Evolutionary conservation across 2,329 filamentous ascomycete genomes (phyloP).

Genomic region (Trichoderma sp.): DNA sequence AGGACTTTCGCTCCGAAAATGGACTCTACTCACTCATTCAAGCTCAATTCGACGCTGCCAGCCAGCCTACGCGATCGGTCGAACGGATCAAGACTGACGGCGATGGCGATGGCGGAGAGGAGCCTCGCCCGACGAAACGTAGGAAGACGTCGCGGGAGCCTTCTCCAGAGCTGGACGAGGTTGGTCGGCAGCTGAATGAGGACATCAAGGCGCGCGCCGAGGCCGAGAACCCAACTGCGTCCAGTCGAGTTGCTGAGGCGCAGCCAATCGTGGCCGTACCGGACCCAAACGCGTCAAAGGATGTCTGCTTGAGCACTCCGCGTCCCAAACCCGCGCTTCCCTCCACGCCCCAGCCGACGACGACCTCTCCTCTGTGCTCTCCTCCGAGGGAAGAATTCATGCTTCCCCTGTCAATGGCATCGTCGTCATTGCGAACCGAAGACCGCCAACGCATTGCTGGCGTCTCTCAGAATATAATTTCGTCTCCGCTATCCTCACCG

Average conservation of each 20-base stretch:
- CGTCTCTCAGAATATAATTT: slow-evolving; percentile 35
- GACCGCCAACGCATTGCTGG: slow-evolving; percentile 25
- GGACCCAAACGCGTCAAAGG: not conserved
- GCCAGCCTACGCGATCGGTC: slow-evolving; percentile 32
- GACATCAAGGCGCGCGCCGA: slow-evolving; percentile 24
- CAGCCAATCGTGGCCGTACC: not conserved
- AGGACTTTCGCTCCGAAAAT: slow-evolving; percentile 72
- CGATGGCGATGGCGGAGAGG: slow-evolving; percentile 25
- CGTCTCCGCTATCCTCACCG: slow-evolving; percentile 57
- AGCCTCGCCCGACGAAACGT: slow-evolving; percentile 32
- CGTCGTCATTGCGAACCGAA: slow-evolving; percentile 27
- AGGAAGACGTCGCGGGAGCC: slow-evolving; percentile 32
- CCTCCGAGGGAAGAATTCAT: slow-evolving; percentile 35
- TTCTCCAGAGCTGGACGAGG: slow-evolving; percentile 19
- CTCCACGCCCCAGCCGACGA: slow-evolving; percentile 25
- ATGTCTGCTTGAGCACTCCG: slow-evolving; percentile 20
- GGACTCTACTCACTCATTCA: slow-evolving; percentile 71
- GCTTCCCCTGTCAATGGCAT: slow-evolving; percentile 26
- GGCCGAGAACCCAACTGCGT: slow-evolving; percentile 4
- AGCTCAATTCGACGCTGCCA: slow-evolving; percentile 57
- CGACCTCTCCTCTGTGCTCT: slow-evolving; percentile 39
- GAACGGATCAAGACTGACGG: slow-evolving; percentile 23
- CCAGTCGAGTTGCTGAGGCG: slow-evolving; percentile 11
- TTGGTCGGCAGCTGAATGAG: slow-evolving; percentile 22
- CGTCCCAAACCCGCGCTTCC: slow-evolving; percentile 16